Percentiles rank a stretch among this genome's conserved stretches.
Evolutionary conservation across 352 stramenopile genomes (phyloP).

Genomic region (Phytophthora europaea): DNA sequence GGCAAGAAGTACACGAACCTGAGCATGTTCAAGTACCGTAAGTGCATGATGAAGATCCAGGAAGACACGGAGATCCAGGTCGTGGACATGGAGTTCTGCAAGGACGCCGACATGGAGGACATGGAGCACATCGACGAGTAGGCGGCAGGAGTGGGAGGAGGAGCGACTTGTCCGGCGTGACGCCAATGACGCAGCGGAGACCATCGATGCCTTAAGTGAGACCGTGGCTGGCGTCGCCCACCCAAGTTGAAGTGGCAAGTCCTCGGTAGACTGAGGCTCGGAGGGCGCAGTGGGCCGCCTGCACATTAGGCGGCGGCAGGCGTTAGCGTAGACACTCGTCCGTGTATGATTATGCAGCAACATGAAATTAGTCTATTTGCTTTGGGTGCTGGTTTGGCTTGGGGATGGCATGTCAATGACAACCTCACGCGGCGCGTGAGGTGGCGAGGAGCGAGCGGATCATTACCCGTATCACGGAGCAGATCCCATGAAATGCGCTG

Average conservation of each 20-base stretch:
- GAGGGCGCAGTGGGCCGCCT: slow-evolving; percentile 7
- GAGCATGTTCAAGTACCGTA: slow-evolving; percentile 66
- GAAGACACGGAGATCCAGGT: slow-evolving; percentile 41
- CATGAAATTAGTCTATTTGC: slow-evolving; percentile 41
- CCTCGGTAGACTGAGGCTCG: slow-evolving; percentile 18
- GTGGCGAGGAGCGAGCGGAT: slow-evolving; percentile 3
- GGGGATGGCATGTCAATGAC: too few relatives aligned
- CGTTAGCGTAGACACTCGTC: slow-evolving; percentile 22
- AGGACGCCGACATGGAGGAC: slow-evolving; percentile 45
- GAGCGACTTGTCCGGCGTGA: slow-evolving; percentile 16
- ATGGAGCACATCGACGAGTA: slow-evolving; percentile 40
- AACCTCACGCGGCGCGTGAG: too few relatives aligned
- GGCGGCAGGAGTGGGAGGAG: slow-evolving; percentile 1
- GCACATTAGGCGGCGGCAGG: slow-evolving; percentile 21
- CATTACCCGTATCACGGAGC: slow-evolving; percentile 16
- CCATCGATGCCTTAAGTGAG: slow-evolving; percentile 7
- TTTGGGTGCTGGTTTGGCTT: neutral
- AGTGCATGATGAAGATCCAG: slow-evolving; percentile 54
- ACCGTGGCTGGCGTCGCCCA: slow-evolving; percentile 3
- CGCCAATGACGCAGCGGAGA: neutral
- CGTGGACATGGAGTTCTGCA: slow-evolving; percentile 56
- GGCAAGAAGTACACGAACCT: slow-evolving; percentile 63
- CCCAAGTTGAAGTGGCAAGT: slow-evolving; percentile 25
- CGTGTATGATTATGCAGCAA: slow-evolving; percentile 45
- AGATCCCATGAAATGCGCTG: slow-evolving; percentile 38